Percentiles rank a stretch among this genome's conserved stretches.
Evolutionary conservation across 257 asterid genomes (phyloP).

Genomic region (Solanum chiquidenum): DNA sequence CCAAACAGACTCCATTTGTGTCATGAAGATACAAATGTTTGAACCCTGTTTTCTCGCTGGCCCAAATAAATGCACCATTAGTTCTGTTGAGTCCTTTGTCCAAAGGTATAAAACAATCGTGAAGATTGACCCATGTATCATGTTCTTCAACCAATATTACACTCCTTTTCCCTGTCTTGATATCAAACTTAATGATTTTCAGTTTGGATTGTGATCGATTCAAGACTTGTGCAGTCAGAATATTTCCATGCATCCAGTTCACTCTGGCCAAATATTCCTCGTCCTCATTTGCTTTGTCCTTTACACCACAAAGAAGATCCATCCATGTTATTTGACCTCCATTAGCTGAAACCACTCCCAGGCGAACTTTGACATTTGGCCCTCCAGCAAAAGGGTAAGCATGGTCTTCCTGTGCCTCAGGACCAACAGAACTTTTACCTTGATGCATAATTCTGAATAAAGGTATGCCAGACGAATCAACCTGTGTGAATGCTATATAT

Average conservation of each 20-base stretch:
- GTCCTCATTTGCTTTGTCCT: slow-evolving; percentile 16
- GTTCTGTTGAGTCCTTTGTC: slow-evolving; percentile 44
- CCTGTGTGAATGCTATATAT: slow-evolving; percentile 70
- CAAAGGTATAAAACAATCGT: slow-evolving; percentile 79
- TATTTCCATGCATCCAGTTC: slow-evolving; percentile 79
- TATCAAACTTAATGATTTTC: slow-evolving; percentile 64
- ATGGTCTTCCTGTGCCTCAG: slow-evolving; percentile 90
- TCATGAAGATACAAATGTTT: slow-evolving; percentile 74
- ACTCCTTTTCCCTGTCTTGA: slow-evolving; percentile 56
- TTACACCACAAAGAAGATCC: slow-evolving; percentile 78
- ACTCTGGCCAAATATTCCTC: slow-evolving; percentile 88
- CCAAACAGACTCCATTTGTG: slow-evolving; percentile 53
- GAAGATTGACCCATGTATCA: slow-evolving; percentile 80
- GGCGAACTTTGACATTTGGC: slow-evolving; percentile 63
- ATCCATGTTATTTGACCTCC: slow-evolving; percentile 79
- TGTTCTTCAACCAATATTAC: slow-evolving; percentile 64
- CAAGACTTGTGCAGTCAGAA: slow-evolving; percentile 80
- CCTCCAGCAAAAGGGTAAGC: slow-evolving; percentile 90
- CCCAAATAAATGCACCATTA: slow-evolving; percentile 79
- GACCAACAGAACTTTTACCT: slow-evolving; percentile 58
- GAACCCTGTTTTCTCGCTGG: slow-evolving; percentile 84
- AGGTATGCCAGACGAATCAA: slow-evolving; percentile 68
- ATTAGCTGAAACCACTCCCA: slow-evolving; percentile 58
- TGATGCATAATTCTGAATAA: slow-evolving; percentile 90
- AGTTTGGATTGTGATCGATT: slow-evolving; percentile 67